Conservation (phyloP, 345 rosid species). For the Citrus trifoliata region DNA sequence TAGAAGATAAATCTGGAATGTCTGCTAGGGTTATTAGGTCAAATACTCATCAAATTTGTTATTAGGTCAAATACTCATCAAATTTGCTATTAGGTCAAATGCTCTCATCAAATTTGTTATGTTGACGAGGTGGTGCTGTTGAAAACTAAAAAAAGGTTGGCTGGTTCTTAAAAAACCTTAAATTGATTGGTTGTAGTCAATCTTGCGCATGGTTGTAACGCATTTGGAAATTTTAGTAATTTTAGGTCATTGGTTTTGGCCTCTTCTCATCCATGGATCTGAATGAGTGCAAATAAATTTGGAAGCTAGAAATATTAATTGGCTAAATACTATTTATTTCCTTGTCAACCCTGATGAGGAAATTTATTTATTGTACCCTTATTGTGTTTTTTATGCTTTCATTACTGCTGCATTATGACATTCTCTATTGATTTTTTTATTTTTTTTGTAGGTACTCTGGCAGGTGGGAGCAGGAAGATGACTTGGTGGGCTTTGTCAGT, state of each 20-base stretch:
- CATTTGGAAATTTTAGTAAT: neutral
- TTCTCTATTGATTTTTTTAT: neutral
- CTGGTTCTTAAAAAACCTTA: neutral
- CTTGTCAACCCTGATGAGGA: neutral
- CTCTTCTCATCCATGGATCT: neutral
- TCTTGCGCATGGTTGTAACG: neutral
- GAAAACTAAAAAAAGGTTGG: neutral
- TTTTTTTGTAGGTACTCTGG: constrained; percentile 21
- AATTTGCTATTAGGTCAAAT: neutral
- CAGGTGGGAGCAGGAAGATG: constrained; percentile 21
- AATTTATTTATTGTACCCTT: neutral
- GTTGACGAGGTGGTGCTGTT: neutral
- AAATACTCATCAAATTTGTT: neutral
- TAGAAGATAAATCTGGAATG: neutral
- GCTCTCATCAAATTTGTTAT: neutral
- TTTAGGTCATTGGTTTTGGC: neutral
- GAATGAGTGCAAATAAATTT: neutral
- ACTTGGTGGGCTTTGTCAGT: constrained; percentile 20
- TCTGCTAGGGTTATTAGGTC: neutral
- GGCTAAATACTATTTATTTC: neutral
- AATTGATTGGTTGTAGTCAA: neutral
- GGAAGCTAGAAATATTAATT: neutral
- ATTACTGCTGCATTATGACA: neutral
- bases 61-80: neutral
- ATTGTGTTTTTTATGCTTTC: neutral